These are phyloP conservation scores for Mytilinidion resinicola DNA, from an alignment of 495 filamentous ascomycete genomes.

Conservation along the genomic window DNA sequence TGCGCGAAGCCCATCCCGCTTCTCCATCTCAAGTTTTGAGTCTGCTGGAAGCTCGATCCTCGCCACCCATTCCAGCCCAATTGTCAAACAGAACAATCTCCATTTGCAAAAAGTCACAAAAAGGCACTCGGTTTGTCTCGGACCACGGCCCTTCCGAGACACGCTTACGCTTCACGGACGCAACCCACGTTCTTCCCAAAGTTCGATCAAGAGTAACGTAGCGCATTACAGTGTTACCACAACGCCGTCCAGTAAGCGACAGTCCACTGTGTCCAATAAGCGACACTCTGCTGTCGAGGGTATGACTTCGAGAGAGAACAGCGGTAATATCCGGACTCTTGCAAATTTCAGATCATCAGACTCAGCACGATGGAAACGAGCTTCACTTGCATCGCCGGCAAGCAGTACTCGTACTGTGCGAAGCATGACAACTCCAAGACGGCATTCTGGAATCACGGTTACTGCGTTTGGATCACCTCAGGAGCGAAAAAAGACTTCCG, in stretches of 20 bases:
- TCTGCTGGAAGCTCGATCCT: conserved; percentile 22
- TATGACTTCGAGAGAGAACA: conserved; percentile 7
- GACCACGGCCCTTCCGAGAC: conserved; percentile 15
- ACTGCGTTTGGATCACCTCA: conserved; percentile 22
- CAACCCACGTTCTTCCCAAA: conserved; percentile 2
- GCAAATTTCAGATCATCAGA: conserved; percentile 7
- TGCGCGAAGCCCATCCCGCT: conserved; percentile 12
- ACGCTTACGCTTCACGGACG: conserved; percentile 10
- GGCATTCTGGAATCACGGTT: conserved; percentile 12
- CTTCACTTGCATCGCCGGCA: conserved; percentile 9
- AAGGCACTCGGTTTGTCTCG: conserved; percentile 9
- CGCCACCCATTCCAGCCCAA: conserved; percentile 15
- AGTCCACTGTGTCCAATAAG: neutral
- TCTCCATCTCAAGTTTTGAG: conserved; percentile 20
- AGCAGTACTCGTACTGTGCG: conserved; percentile 7
- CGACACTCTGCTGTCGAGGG: neutral
- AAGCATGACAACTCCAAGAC: conserved; percentile 12
- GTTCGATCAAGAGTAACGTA: conserved; percentile 17
- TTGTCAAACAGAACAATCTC: conserved; percentile 2
- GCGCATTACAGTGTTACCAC: conserved; percentile 7
- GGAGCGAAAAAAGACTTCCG: conserved; percentile 13
- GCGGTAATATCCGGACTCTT: conserved; percentile 7
- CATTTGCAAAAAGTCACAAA: conserved; percentile 7
- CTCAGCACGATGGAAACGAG: conserved; percentile 8
- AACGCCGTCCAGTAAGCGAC: neutral